These are phyloP conservation scores for Austroboletus festivus DNA, from an alignment of 768 basidiomycete genomes.

Conservation along the genomic window DNA sequence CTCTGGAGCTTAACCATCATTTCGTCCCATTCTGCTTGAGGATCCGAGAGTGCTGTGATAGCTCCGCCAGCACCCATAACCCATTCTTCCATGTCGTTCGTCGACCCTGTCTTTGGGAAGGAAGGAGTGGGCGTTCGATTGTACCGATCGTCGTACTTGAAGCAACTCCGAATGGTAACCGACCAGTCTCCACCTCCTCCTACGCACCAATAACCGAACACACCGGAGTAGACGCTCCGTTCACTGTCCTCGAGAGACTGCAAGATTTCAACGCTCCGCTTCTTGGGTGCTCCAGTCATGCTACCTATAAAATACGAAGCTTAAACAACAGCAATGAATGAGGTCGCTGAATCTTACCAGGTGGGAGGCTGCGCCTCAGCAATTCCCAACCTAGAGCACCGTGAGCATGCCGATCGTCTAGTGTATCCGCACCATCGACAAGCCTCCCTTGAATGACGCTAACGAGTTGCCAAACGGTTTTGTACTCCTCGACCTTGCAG, in stretches of 20 bases:
- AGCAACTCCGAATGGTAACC: slow-evolving; percentile 90
- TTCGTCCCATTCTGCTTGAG: slow-evolving; percentile 90
- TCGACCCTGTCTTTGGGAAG: slow-evolving; percentile 10
- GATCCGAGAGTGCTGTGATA: slow-evolving; percentile 88
- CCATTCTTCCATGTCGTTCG: slow-evolving; percentile 53
- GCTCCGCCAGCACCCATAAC: slow-evolving; percentile 91
- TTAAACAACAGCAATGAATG: neutral
- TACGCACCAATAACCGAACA: slow-evolving; percentile 89
- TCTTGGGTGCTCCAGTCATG: slow-evolving; percentile 98
- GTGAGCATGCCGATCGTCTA: slow-evolving; percentile 35
- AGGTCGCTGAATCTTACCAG: slow-evolving; percentile 50
- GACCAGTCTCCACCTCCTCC: slow-evolving; percentile 91
- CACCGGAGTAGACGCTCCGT: slow-evolving; percentile 85
- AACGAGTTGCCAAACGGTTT: slow-evolving; percentile 93
- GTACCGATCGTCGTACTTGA: slow-evolving; percentile 56
- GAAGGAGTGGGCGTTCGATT: slow-evolving; percentile 4
- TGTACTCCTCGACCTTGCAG: slow-evolving; percentile 86
- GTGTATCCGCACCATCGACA: slow-evolving; percentile 31
- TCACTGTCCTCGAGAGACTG: slow-evolving; percentile 70
- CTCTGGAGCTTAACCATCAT: slow-evolving; percentile 85
- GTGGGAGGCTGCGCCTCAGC: slow-evolving; percentile 75
- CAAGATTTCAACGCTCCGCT: slow-evolving; percentile 88
- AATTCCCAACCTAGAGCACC: slow-evolving; percentile 73
- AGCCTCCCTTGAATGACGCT: slow-evolving; percentile 84
- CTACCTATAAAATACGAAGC: slow-evolving; percentile 52